phyloP scores from a whole-genome alignment of 768 basidiomycete species.

The Termitomyces sp. region DNA sequence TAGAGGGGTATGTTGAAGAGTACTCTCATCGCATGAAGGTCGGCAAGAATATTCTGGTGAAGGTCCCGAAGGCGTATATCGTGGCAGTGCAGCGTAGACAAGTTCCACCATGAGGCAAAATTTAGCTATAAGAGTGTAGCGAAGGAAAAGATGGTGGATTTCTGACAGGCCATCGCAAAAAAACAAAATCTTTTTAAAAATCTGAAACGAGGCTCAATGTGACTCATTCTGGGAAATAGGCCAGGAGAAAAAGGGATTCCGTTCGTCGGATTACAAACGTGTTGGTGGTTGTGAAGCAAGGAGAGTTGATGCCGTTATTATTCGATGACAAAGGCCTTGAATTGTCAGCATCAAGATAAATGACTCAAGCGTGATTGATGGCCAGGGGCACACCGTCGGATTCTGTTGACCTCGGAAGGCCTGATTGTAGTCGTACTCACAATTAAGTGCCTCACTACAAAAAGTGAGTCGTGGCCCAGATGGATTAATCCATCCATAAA shows the following conservation, averaged over 20 bases:
- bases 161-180: background rate
- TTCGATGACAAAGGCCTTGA: background rate
- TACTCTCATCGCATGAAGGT: constrained; percentile 48
- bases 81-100: constrained; percentile 30
- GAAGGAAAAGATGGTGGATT: background rate
- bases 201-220: background rate
- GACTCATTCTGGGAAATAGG: constrained; percentile 1
- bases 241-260: no score
- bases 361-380: no score
- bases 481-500: background rate
- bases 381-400: no score
- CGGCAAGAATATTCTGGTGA: constrained; percentile 57
- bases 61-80: constrained; percentile 51
- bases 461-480: background rate
- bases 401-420: no score
- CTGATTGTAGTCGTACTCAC: no score
- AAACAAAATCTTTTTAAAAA: background rate
- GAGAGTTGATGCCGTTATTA: no score
- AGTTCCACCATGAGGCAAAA: background rate
- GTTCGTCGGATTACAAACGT: background rate
- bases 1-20: constrained; percentile 46
- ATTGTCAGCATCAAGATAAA: background rate
- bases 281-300: background rate
- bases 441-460: no score
- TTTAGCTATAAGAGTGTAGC: background rate